Base-by-base conservation (phyloP, 495 filamentous ascomycete species). In the Podospora appendiculata region DNA sequence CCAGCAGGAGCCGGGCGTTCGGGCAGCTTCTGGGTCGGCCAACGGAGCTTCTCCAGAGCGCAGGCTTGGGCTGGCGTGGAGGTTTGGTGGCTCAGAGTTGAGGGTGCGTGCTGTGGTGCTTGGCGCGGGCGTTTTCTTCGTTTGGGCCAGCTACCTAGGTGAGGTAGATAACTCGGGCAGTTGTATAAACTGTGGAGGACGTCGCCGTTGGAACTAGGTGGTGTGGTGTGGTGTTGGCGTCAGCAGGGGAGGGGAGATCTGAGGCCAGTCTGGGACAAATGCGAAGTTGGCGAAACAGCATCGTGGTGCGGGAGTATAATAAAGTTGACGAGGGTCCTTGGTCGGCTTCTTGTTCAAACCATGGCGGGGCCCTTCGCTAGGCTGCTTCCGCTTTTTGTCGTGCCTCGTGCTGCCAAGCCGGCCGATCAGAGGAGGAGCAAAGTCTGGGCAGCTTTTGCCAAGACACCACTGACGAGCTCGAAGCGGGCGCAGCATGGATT, bases 361-460 rank as follows among this genome's bases (percentile, higher is more conserved):
- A 62, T 59, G 60, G 60, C 60, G 60, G 56, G 54, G 60, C 54
- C 47, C 39, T 16, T 50, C 41, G 54, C 53, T 54, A 59, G 46
- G 34, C 51, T 38, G 9, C 10, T 13, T 11, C 12, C 53, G 46
- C 14, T 55, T 53, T 36, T 51, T 19, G 41, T 32, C 12, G 40
- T 48, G 46, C 25, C 34, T 16, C 43, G 32, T 35, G 44, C 11
- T 46, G 50, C 55, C 50, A 53, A 57, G 55, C 38, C 17, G 25
- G 55, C 55, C 55, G 51, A 53, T 45, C 54, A 51, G 49, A 48
- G 54, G 43, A 58, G 51, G 47, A 51, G 39, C 54, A 40, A 41
- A 33, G 25, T 10, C 8, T 18, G 17, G 43, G 25, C 19, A 47
- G 19, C 41, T 50, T 41, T 48, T 51, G 56, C 56, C 56, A 58